These are phyloP conservation scores for Penicillium chermesinum DNA, from an alignment of 495 filamentous ascomycete species.

Conservation along the genomic window DNA sequence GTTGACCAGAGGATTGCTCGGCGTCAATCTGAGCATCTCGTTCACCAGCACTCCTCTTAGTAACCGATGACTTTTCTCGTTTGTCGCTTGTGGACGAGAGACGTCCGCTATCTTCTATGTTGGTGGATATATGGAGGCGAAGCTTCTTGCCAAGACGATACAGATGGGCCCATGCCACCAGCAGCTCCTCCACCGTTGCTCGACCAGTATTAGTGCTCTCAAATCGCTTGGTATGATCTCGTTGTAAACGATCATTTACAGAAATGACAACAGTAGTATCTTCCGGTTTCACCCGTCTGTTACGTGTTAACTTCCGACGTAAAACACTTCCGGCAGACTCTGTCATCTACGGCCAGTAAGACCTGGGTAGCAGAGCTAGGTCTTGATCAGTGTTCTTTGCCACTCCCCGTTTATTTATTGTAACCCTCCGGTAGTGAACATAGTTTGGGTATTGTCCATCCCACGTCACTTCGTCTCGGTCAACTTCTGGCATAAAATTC, in stretches of 20 bases:
- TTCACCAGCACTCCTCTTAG: not conserved
- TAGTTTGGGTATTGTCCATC: not conserved
- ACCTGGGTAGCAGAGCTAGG: not conserved
- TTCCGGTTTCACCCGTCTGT: slow-evolving; percentile 11
- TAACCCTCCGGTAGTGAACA: slow-evolving; percentile 2
- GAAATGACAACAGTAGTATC: slow-evolving; percentile 15
- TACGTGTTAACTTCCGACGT: not conserved
- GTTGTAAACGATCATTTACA: slow-evolving; percentile 20
- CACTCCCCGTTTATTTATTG: not conserved
- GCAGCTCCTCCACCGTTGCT: slow-evolving; percentile 19
- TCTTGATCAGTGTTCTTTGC: not conserved
- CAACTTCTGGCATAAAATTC: not conserved
- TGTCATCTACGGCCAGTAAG: not conserved
- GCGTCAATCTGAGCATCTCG: not conserved
- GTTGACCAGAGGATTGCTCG: not conserved
- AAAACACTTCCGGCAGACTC: not conserved
- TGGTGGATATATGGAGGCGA: slow-evolving; percentile 7
- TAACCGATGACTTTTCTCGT: not conserved
- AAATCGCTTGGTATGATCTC: slow-evolving; percentile 19
- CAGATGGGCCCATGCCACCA: slow-evolving; percentile 8
- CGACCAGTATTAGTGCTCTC: slow-evolving; percentile 15
- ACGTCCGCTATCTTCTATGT: slow-evolving; percentile 7
- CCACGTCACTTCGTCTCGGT: not conserved
- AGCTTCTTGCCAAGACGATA: slow-evolving; percentile 9
- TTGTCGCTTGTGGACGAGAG: not conserved